phyloP scores from a whole-genome alignment of 345 rosid species.

The Populus euphratica region DNA sequence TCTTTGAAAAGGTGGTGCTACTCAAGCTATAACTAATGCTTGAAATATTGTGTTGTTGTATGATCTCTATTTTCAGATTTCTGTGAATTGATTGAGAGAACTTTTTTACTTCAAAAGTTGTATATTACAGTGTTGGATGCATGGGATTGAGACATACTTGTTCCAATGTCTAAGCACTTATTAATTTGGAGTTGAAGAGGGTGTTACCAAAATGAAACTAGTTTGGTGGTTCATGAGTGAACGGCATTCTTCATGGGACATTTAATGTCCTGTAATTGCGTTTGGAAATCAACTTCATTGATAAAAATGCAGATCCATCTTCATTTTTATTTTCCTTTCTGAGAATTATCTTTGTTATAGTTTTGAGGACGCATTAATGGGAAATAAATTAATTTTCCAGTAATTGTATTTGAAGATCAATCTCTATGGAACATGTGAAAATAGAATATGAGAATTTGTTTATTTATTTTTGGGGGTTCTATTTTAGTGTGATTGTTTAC shows the following conservation, averaged over 20 bases:
- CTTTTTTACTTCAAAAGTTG: neutral
- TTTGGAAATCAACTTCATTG: neutral
- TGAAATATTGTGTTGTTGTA: neutral
- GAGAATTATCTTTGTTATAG: neutral
- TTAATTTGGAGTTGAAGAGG: neutral
- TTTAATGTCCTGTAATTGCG: neutral
- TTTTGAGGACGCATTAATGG: neutral
- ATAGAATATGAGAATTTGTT: neutral
- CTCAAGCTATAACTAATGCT: neutral
- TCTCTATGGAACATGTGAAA: neutral
- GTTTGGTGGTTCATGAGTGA: slow-evolving; percentile 1
- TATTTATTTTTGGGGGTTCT: neutral
- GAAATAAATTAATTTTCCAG: neutral
- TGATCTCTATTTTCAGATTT: neutral
- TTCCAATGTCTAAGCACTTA: neutral
- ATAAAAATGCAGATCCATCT: neutral
- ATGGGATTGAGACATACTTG: neutral
- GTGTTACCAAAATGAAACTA: neutral
- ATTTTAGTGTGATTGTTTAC: neutral
- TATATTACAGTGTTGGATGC: neutral
- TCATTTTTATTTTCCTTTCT: neutral
- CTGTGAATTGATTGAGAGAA: neutral
- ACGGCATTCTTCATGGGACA: neutral
- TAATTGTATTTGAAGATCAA: neutral
- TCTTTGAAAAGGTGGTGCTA: neutral